Evolutionary conservation across 148 eudicot species (phyloP).

Genomic region (Cornus controversa): DNA sequence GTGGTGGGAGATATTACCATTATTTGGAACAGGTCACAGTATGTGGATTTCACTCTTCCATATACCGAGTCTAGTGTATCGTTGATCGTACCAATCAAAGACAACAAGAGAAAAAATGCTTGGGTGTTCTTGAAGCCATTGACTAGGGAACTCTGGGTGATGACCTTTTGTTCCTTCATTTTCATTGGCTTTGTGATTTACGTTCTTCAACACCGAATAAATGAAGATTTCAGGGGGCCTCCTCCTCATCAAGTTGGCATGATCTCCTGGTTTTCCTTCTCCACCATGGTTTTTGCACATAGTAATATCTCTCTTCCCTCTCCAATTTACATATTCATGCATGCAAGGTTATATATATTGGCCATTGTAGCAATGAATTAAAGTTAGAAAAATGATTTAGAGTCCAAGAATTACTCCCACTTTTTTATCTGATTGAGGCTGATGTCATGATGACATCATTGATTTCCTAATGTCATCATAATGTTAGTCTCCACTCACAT

Average conservation of each 20-base stretch:
- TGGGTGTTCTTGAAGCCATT: conserved; percentile 61
- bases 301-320: conserved; percentile 20
- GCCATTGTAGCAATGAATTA: no score
- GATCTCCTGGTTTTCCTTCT: conserved; percentile 51
- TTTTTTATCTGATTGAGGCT: no score
- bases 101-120: conserved; percentile 32
- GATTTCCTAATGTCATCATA: no score
- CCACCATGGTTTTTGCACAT: conserved; percentile 53
- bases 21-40: conserved; percentile 27
- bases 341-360: no score
- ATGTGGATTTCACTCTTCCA: conserved; percentile 53
- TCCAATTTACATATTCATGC: neutral
- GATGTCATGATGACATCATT: no score
- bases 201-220: conserved; percentile 51
- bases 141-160: conserved; percentile 49
- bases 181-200: conserved; percentile 49
- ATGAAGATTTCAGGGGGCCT: conserved; percentile 48
- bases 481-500: no score
- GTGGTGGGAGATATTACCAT: conserved; percentile 45
- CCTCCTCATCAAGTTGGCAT: conserved; percentile 41
- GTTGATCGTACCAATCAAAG: conserved; percentile 38
- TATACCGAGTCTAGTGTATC: conserved; percentile 49
- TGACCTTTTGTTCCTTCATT: conserved; percentile 31
- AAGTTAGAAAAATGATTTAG: no score
- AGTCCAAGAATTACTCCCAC: no score